Evolutionary conservation across 78 protist genomes (phyloP).

Genomic region (Emiliania huxleyi): DNA sequence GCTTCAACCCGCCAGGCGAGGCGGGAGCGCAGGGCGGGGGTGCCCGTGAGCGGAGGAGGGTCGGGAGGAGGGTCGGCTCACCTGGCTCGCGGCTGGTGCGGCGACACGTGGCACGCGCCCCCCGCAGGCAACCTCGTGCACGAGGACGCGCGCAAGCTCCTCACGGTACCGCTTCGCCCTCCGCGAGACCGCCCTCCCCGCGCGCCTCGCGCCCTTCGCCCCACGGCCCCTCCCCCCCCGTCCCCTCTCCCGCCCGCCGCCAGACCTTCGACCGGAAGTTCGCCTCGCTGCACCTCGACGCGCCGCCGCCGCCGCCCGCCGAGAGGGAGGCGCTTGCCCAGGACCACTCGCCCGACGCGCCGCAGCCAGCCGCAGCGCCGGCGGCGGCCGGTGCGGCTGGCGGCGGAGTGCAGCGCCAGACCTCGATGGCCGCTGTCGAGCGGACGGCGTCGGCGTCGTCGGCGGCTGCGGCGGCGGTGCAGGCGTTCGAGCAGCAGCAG

Average conservation of each 20-base stretch:
- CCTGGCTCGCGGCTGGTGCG: too few species aligned
- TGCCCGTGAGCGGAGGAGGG: too few species aligned
- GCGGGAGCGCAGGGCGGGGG: too few species aligned
- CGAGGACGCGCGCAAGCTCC: not conserved
- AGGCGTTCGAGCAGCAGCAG: too few species aligned
- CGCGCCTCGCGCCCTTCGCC: too few species aligned
- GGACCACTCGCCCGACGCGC: not conserved
- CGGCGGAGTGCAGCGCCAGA: not conserved
- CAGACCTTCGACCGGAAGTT: not conserved
- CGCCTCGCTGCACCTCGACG: not conserved
- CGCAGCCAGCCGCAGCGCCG: not conserved
- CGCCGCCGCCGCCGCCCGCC: not conserved
- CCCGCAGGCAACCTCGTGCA: not conserved
- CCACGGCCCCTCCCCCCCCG: too few species aligned
- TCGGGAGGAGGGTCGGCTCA: too few species aligned
- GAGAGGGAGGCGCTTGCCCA: not conserved
- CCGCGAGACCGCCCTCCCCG: too few species aligned
- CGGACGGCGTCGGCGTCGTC: not conserved
- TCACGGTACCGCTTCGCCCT: too few species aligned
- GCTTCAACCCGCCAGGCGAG: not conserved
- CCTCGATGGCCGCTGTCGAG: not conserved
- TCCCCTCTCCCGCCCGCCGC: too few species aligned
- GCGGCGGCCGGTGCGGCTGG: not conserved
- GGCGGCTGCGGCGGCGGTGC: not conserved
- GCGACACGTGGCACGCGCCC: too few species aligned